Evolutionary conservation across 768 basidiomycete species (phyloP), one percentile per base, ranked within the genome.

Genomic region (Leucosporidium scottii): DNA sequence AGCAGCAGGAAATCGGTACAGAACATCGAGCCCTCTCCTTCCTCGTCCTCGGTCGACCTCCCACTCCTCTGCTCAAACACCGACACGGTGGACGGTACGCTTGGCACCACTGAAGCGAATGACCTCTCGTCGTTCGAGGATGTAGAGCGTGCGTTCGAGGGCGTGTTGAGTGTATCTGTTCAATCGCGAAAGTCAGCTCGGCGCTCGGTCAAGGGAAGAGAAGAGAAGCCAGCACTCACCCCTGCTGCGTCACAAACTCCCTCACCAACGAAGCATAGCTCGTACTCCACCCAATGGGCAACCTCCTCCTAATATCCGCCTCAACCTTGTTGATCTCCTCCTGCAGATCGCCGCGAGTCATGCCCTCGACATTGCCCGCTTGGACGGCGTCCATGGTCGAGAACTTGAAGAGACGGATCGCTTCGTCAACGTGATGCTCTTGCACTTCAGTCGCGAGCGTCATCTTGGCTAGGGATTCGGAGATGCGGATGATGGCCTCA

Each of bases 341-440:
- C 77, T 93, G 93, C 49, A 98, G 80, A 74, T 93, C 92, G 5
- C 88, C 87, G 53, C 93, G 85, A 20, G 91, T 90, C 66, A 98
- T 81, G 0, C 96, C 96, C 74, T 98, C 96, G 23, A 88, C 87
- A 62, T 72, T 75, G 18, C 96, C 93, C 0, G 93, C 92, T 18
- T 90, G 88, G 31, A 98, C 93, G 30, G 96, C 96, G 77, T 98
- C 93, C 94, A 99, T 98, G 4, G 96, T 98, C 13, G 93, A 97
- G 80, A 87, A 93, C 76, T 94, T 98, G 86, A 99, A 99, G 51
- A 99, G 79, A 15, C 96, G 88, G 74, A 98, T 97, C 9, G 96
- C 90, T 78, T 99, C 96, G 78, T 97, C 93, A 28, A 98, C 94
- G 74, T 99, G 93, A 76, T 93, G 88, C 58, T 87, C 88, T 74